Evolutionary conservation across 768 basidiomycete genomes (phyloP), one percentile per base, ranked within the genome.

Genomic region (Leccinum boreale): DNA sequence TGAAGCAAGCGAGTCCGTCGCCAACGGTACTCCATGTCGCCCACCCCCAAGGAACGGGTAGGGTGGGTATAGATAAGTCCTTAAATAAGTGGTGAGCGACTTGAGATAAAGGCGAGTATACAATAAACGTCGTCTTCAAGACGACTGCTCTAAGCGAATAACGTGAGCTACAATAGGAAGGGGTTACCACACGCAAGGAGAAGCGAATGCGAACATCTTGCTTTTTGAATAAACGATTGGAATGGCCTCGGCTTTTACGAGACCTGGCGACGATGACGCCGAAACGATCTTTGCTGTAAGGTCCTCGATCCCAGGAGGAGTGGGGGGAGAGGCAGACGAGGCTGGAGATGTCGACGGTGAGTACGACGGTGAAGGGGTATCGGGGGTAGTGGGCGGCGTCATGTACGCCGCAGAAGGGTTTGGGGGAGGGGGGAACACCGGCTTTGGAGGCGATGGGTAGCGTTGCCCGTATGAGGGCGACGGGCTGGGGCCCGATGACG

Each of bases 191-290:
- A 77, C 75, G 1, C 85, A 76, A 0, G 85, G 83, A 1, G 80
- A 73, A 11, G 86, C 86, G 59, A 82, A 80, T 0, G 86, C 85
- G 46, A 85, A 88, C 78, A 85, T 85, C 68, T 85, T 83, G 6
- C 69, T 67, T 69, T 86, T 87, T 3, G 67, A 57, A 54, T 82
- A 76, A 19, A 69, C 62, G 26, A 74, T 56, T 0, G 63, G 63
- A 1, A 67, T 61, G 0, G 71, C 49, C 23, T 68, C 71, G 1
- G 55, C 59, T n/a, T 61, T 69, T 7, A 45, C 33, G n/a, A 65
- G 59, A 1, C 65, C 69, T 0, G 28, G 81, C 65, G 44, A 83
- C 69, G 35, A 73, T 45, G 63, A 82, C 62, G 68, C 77, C 31
- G 53, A 79, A 62, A 62, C 78, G 70, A 66, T 85, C 62, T 79